Evolutionary conservation across 139 green algal genomes (phyloP), one percentile per base, ranked within the genome.

Genomic region (Volvox africanus): DNA sequence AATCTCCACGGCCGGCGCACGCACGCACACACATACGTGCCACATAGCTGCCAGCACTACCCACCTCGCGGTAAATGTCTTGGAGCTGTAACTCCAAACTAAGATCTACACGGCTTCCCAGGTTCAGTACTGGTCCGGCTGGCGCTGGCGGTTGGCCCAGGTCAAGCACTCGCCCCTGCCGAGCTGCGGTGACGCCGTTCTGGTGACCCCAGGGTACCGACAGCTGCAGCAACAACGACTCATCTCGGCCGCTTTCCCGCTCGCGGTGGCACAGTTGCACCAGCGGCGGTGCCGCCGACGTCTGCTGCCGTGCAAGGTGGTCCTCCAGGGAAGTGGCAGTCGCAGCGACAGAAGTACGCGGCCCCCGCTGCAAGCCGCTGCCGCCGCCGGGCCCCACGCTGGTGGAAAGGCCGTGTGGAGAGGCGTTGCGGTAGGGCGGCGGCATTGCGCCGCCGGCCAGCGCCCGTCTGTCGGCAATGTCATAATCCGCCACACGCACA

Each of bases 31-130:
- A 73, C 65, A 28, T 12, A 24, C 65, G 5, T 5, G 11, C 65
- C 12, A 6, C 65, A 28, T 12, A 73, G 65, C 21, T 26, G 24
- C 76, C 21, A 1, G 32, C n/a, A 19, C 61, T 36, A 84, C 78
- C 78, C 78, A 86, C 80, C 80, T 86, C 80, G 1, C 50, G 44
- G 28, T 86, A 86, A 28, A 86, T 86, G 24, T 55, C 80, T 19
- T 55, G 80, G 11, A 86, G 28, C 50, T 86, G 80, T 55, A 73
- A 5, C 80, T 86, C 80, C 80, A 86, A 30, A 11, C 50, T n/a
- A 16, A 73, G 5, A 30, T 86, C 80, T 68, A 88, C 83, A 12
- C 83, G 67, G 36, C 36, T 65, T 18, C 28, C 14, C 30, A 61
- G 33, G 33, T 82, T 55, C 30, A 82, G 30, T 32, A 82, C 33